Percentiles rank a stretch among this genome's conserved stretches.
Conservation (phyloP, 371 early-diverging fungal species). For the Capillidium rhysosporum region DNA sequence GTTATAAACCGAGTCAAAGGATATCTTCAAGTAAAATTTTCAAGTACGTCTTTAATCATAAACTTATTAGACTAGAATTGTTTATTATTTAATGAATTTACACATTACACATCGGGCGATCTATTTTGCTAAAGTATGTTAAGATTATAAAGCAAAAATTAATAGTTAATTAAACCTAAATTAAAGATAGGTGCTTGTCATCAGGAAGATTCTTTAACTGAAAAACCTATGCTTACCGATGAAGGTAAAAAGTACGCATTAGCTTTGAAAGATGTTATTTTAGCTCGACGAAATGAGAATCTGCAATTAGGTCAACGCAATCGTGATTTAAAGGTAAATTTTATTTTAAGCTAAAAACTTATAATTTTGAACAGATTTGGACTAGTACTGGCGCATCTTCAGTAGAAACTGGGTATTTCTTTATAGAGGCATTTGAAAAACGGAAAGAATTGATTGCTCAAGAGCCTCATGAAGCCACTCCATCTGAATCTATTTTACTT, state of each 20-base stretch:
- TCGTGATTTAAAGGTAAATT: neutral
- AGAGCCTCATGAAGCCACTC: slow-evolving; percentile 2
- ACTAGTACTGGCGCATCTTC: slow-evolving; percentile 47
- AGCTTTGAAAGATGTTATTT: neutral
- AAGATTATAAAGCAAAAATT: neutral
- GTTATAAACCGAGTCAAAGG: slow-evolving; percentile 65
- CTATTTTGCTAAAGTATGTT: slow-evolving; percentile 66
- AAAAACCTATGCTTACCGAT: neutral
- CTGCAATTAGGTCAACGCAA: neutral
- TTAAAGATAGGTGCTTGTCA: slow-evolving; percentile 5
- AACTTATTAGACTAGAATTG: slow-evolving; percentile 61
- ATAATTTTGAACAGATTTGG: slow-evolving; percentile 46
- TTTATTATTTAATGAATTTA: slow-evolving; percentile 75
- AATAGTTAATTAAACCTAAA: neutral
- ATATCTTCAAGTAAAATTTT: slow-evolving; percentile 48
- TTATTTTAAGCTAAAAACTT: too few species aligned
- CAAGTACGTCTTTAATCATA: slow-evolving; percentile 51
- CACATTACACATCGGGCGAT: slow-evolving; percentile 70
- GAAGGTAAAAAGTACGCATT: neutral
- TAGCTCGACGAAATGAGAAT: neutral
- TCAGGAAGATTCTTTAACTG: neutral
- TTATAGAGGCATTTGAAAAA: slow-evolving; percentile 20
- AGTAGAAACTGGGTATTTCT: slow-evolving; percentile 37
- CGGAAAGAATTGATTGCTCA: neutral
- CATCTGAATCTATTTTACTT: slow-evolving; percentile 3